A percentile compares a stretch with the other conserved stretches of the same genome.
phyloP scores from a whole-genome alignment of 371 early-diverging fungal genomes.

The Mortierella sp. region DNA sequence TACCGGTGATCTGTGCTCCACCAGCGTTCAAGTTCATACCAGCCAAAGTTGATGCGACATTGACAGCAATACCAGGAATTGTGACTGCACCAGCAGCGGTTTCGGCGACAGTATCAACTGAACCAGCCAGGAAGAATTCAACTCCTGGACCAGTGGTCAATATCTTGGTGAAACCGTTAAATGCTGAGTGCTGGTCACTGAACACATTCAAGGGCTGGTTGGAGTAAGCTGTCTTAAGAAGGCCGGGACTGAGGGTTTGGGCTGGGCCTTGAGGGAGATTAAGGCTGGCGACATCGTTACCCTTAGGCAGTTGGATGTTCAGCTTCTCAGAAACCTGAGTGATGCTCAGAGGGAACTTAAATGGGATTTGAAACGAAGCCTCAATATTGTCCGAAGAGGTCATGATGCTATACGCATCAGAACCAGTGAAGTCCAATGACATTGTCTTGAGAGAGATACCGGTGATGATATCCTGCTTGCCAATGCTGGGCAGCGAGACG shows the following conservation, averaged over 20 bases:
- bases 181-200: constrained; percentile 48
- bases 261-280: constrained; percentile 62
- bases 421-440: constrained; percentile 65
- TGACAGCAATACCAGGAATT: constrained; percentile 62
- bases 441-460: constrained; percentile 64
- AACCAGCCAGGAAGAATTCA: constrained; percentile 65
- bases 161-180: constrained; percentile 61
- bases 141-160: constrained; percentile 60
- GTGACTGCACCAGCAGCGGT: constrained; percentile 68
- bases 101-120: constrained; percentile 61
- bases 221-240: constrained; percentile 58
- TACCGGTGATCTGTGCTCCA: constrained; percentile 58
- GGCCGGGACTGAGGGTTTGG: constrained; percentile 56
- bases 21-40: constrained; percentile 63
- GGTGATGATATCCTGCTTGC: constrained; percentile 60
- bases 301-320: constrained; percentile 49
- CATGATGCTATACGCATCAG: constrained; percentile 60
- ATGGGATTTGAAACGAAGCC: constrained; percentile 66
- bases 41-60: constrained; percentile 62
- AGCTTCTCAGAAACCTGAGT: constrained; percentile 62
- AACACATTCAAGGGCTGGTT: constrained; percentile 60
- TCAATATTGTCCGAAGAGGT: constrained; percentile 64
- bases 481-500: constrained; percentile 63
- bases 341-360: constrained; percentile 67
- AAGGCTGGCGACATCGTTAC: constrained; percentile 59